phyloP scores from a whole-genome alignment of 2,329 filamentous ascomycete species.

The Mycosphaerella sp. region DNA sequence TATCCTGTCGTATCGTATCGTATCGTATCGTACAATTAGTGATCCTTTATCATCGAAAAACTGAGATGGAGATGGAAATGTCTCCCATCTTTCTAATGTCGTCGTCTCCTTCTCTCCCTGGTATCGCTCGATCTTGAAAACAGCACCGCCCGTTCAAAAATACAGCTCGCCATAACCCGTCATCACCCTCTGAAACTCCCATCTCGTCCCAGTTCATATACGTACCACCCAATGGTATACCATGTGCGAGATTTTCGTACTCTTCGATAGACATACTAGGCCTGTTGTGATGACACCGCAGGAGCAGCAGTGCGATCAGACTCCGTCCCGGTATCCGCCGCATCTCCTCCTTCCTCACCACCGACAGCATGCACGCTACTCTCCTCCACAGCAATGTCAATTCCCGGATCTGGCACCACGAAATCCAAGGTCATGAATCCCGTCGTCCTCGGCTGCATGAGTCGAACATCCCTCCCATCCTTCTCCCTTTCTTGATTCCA shows the following conservation, averaged over 20 bases:
- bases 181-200: too few relatives aligned
- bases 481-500: constrained; percentile 69
- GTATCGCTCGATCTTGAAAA: too few relatives aligned
- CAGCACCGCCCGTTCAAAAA: too few relatives aligned
- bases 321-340: neutral
- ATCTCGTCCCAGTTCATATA: neutral
- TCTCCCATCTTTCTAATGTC: too few relatives aligned
- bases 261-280: constrained; percentile 8
- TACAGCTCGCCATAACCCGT: too few relatives aligned
- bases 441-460: constrained; percentile 72
- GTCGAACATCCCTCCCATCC: constrained; percentile 58
- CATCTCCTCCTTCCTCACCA: constrained; percentile 20
- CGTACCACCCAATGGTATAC: constrained; percentile 3
- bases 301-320: neutral
- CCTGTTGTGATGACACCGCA: neutral
- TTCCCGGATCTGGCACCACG: constrained; percentile 72
- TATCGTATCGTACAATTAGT: too few relatives aligned
- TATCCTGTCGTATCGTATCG: too few relatives aligned
- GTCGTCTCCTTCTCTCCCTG: too few relatives aligned
- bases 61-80: too few relatives aligned
- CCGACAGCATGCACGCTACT: constrained; percentile 2
- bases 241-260: neutral
- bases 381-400: constrained; percentile 38
- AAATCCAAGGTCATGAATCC: constrained; percentile 85
- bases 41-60: too few relatives aligned